phyloP scores from a whole-genome alignment of 208 protist species.

The Trypanosoma platydactyli region DNA sequence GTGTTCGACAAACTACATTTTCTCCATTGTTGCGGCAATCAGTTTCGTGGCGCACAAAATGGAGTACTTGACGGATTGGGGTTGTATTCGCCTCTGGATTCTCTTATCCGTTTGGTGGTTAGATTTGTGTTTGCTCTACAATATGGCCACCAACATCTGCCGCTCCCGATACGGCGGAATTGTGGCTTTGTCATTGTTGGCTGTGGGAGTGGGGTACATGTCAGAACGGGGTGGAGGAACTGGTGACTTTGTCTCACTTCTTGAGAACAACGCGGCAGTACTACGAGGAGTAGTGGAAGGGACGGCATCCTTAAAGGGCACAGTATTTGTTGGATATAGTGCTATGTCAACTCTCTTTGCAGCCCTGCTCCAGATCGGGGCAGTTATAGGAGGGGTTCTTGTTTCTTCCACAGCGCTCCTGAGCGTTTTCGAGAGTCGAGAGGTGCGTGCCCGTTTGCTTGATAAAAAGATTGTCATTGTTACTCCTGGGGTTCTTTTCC shows the following conservation, averaged over 20 bases:
- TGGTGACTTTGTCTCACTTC: constrained; percentile 21
- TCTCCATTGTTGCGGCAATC: constrained; percentile 45
- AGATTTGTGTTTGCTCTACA: constrained; percentile 42
- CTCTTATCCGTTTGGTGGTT: constrained; percentile 74
- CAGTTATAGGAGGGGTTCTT: constrained; percentile 19
- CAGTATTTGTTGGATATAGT: not conserved
- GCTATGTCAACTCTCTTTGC: constrained; percentile 2
- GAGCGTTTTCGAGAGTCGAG: constrained; percentile 23
- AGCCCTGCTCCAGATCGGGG: constrained; percentile 12
- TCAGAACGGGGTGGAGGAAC: constrained; percentile 9
- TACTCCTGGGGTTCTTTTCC: constrained; percentile 58
- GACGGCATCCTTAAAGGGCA: not conserved
- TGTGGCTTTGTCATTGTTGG: constrained; percentile 22
- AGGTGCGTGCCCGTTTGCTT: constrained; percentile 36
- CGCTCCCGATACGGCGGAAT: constrained; percentile 59
- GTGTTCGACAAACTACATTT: constrained; percentile 66
- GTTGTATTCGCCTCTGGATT: constrained; percentile 41
- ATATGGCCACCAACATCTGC: constrained; percentile 35
- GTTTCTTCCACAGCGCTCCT: constrained; percentile 27
- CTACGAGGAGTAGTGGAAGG: constrained; percentile 20
- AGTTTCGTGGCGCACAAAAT: constrained; percentile 46
- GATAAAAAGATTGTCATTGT: constrained; percentile 46
- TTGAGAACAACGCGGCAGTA: constrained; percentile 6
- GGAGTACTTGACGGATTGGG: constrained; percentile 34
- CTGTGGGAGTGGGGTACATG: constrained; percentile 10